A percentile compares a stretch with the other conserved stretches of the same genome.
These are phyloP conservation scores for Fraxinus paxiana DNA, from an alignment of 305 asterid genomes.

Conservation along the genomic window DNA sequence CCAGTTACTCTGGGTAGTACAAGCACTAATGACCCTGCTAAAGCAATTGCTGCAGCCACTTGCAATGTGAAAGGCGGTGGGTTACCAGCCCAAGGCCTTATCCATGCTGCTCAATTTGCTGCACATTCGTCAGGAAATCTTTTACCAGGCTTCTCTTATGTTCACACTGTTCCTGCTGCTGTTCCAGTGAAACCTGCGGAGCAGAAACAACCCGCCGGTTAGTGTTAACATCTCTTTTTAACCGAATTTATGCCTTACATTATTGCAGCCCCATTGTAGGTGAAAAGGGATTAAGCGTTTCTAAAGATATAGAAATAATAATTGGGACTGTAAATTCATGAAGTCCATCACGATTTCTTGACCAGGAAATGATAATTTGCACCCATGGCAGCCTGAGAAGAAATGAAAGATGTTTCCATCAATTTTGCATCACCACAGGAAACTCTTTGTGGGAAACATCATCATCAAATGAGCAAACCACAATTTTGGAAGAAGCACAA, in stretches of 20 bases:
- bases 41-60: conserved; percentile 85
- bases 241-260: not conserved
- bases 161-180: conserved; percentile 61
- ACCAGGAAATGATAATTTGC: conserved; percentile 82
- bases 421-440: not conserved
- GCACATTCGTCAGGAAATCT: conserved; percentile 50
- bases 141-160: conserved; percentile 63
- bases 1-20: conserved; percentile 40
- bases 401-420: conserved; percentile 43
- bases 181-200: conserved; percentile 72
- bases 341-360: conserved; percentile 38
- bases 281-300: not conserved
- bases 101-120: conserved; percentile 56
- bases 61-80: conserved; percentile 57
- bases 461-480: conserved; percentile 12
- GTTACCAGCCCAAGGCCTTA: conserved; percentile 44
- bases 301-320: conserved; percentile 4
- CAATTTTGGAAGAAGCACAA: conserved; percentile 10
- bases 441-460: not conserved
- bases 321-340: conserved; percentile 30
- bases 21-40: conserved; percentile 76
- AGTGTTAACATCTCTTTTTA: conserved; percentile 24
- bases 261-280: conserved; percentile 21
- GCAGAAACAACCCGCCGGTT: conserved; percentile 86
- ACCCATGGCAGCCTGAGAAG: conserved; percentile 96